A percentile compares a stretch with the other conserved stretches of the same genome.
These are phyloP conservation scores for Rhododendron williamsianum DNA, from an alignment of 148 eudicot species.

Conservation along the genomic window DNA sequence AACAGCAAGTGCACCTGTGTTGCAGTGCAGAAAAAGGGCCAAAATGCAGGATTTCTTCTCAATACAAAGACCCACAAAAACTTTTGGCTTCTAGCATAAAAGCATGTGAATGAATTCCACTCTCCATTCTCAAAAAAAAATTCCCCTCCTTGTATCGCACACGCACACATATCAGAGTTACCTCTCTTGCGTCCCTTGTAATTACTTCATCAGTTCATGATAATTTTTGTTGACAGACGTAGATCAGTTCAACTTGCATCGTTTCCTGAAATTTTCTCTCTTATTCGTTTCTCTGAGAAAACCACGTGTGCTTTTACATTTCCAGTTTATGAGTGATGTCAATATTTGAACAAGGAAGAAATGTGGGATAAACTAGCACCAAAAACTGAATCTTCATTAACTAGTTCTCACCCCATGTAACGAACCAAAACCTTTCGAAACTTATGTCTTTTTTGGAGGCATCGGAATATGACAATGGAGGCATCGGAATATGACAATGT, in stretches of 20 bases:
- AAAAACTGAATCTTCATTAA: neutral
- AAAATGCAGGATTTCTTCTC: conserved; percentile 58
- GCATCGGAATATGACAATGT: neutral
- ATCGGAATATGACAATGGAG: neutral
- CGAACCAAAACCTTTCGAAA: neutral
- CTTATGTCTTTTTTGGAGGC: neutral
- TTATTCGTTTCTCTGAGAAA: neutral
- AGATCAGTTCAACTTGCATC: neutral
- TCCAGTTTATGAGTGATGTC: neutral
- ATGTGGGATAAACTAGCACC: neutral
- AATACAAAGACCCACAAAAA: conserved; percentile 51
- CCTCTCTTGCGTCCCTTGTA: neutral
- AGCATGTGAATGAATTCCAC: neutral
- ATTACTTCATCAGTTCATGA: neutral
- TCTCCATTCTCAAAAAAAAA: no score
- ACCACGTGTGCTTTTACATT: neutral
- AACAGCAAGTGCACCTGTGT: conserved; percentile 60
- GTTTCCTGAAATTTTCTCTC: neutral
- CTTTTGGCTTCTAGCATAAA: conserved; percentile 61
- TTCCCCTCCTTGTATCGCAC: no score
- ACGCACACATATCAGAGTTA: neutral
- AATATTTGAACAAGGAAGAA: neutral
- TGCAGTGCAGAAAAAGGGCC: conserved; percentile 59
- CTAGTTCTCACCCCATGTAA: neutral
- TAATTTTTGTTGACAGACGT: neutral